Evolutionary conservation across 1,284 basidiomycete species (phyloP).

Genomic region (Coniophora puteana): DNA sequence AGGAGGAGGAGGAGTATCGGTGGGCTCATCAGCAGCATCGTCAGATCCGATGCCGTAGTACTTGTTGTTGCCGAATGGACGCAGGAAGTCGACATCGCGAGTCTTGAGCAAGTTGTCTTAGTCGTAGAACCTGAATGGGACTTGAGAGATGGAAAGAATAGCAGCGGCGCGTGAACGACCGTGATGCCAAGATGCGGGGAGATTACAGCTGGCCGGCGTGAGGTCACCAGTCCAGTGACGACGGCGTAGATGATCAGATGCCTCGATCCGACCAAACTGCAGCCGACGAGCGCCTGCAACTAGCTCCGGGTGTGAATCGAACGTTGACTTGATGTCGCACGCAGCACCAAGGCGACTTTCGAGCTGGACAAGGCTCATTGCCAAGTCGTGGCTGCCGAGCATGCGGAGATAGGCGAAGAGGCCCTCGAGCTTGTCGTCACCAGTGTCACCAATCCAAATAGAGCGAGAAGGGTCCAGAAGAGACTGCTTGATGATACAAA

Average conservation of each 20-base stretch:
- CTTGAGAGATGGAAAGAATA: not conserved
- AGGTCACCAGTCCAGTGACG: not conserved
- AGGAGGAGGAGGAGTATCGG: not conserved
- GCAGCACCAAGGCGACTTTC: not conserved
- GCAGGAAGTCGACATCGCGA: not conserved
- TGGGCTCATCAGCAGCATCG: not conserved
- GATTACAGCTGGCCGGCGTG: not conserved
- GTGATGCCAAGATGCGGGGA: not conserved
- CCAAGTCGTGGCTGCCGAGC: slow-evolving; percentile 7
- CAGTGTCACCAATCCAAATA: slow-evolving; percentile 2
- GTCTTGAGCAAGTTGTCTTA: too few species aligned
- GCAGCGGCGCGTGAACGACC: not conserved
- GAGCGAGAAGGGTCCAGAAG: not conserved
- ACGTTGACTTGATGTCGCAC: not conserved
- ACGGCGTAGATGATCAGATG: not conserved
- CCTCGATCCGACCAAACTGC: not conserved
- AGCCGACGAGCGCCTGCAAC: not conserved
- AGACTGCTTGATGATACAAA: slow-evolving; percentile 4
- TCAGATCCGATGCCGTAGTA: not conserved
- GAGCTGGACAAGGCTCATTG: slow-evolving; percentile 4
- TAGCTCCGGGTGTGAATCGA: not conserved
- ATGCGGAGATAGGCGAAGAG: slow-evolving; percentile 4
- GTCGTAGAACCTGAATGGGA: too few species aligned
- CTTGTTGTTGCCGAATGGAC: not conserved
- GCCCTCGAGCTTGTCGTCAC: slow-evolving; percentile 2